These are phyloP conservation scores for Aegilops bicornis DNA, from an alignment of 176 grass and related monocot genomes.

Conservation along the genomic window DNA sequence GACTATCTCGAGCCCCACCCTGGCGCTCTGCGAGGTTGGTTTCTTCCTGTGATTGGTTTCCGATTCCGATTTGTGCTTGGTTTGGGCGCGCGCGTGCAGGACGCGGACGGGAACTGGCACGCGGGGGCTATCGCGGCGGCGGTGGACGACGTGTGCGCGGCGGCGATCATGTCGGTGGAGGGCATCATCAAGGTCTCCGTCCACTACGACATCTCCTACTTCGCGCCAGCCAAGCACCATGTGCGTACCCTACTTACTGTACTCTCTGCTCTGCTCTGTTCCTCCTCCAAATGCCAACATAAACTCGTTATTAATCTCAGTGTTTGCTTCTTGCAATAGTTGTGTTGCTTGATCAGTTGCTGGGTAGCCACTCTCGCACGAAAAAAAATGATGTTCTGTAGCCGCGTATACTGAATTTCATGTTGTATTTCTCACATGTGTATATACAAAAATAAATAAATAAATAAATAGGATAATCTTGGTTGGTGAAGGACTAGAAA, in stretches of 20 bases:
- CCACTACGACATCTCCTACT: conserved; percentile 68
- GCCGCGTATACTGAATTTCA: not conserved
- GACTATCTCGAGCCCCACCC: not conserved
- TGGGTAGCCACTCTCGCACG: not conserved
- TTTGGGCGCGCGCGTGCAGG: conserved; percentile 23
- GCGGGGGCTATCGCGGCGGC: conserved; percentile 63
- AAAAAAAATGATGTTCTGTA: not conserved
- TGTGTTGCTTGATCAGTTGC: not conserved
- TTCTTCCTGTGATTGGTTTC: not conserved
- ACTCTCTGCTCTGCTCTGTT: not conserved
- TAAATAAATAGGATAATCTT: not conserved
- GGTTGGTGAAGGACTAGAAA: not conserved
- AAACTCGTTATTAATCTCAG: not conserved
- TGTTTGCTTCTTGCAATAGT: not conserved
- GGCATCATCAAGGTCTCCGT: conserved; percentile 80
- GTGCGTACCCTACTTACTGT: conserved; percentile 23
- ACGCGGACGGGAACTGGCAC: conserved; percentile 81
- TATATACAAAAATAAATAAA: too few species aligned
- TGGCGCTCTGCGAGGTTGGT: not conserved
- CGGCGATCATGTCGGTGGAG: conserved; percentile 73
- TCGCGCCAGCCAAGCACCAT: conserved; percentile 60
- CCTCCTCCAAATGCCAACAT: not conserved
- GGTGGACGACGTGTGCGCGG: conserved; percentile 76
- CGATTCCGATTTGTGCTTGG: not conserved
- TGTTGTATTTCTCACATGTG: not conserved